Evolutionary conservation across 163 green algal genomes (phyloP), one percentile per base, ranked within the genome.

Genomic region (Volvox carteri): DNA sequence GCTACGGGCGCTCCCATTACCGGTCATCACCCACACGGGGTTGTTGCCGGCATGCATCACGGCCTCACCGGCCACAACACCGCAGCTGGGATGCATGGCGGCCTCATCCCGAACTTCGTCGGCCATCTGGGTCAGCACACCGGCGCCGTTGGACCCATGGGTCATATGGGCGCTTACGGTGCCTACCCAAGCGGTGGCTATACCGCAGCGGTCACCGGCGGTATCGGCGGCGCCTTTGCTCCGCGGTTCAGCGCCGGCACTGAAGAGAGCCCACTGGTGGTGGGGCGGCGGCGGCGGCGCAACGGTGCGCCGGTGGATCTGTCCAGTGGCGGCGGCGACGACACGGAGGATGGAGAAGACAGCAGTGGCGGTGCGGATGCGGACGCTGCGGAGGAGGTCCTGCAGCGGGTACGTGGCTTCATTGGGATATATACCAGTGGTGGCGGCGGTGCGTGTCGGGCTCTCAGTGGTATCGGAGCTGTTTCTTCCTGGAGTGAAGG

Each of bases 341-440:
- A 79, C 41, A 54, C 73, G 62, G 80, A 76, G 25, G 58, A 87
- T 23, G 62, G 67, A 44, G 44, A 46, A 28, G 60, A 9, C 12
- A 50, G 77, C 52, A 56, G 37, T 25, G 23, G 62, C 7, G 75
- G 50, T 19, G 74, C 33, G 5, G 54, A 73, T 25, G 77, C 37
- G 52, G 77, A 87, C 81, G 65, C 65, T 14, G 81, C 81, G 2
- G 81, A 87, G 67, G 67, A 54, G 65, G 81, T 87, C 58, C 44
- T 87, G 65, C 65, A 87, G 81, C 81, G 52, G 79, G 75, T 84
- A 28, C 44, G 58, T 86, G 60, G 60, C 48, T 44, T 2, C 6
- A 42, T 35, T 19, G 23, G 25, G 48, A n/a, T n/a, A n/a, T n/a
- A n/a, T n/a, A n/a, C n/a, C n/a, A n/a, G n/a, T n/a, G n/a, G n/a